Percentiles rank a stretch among this genome's conserved stretches.
Conservation (phyloP, 192 early-diverging fungal genomes). For the Entrophospora sp. region DNA sequence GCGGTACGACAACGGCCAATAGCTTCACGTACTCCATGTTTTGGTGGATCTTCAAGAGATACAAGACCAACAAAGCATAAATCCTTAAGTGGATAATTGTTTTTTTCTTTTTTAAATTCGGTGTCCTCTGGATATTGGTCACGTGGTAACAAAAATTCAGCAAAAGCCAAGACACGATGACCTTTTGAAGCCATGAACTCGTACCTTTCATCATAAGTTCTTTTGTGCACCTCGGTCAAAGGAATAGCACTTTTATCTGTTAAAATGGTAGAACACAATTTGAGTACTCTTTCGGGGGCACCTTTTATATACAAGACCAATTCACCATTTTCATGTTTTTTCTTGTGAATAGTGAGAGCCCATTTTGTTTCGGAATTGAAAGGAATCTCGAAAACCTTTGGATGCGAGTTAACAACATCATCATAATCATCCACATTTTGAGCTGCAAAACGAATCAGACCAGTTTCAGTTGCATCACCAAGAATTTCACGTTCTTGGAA, state of each 20-base stretch:
- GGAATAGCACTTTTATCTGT: constrained; percentile 43
- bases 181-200: constrained; percentile 85
- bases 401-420: constrained; percentile 51
- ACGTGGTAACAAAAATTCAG: constrained; percentile 62
- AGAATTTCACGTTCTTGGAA: constrained; percentile 71
- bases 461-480: constrained; percentile 94
- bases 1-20: constrained; percentile 87
- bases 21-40: constrained; percentile 97
- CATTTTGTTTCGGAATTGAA: constrained; percentile 96
- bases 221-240: constrained; percentile 59
- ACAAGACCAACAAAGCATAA: constrained; percentile 78
- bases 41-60: constrained; percentile 94
- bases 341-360: constrained; percentile 83
- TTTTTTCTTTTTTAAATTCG: constrained; percentile 66
- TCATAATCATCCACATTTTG: constrained; percentile 69
- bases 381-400: constrained; percentile 91
- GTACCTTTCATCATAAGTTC: constrained; percentile 67
- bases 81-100: constrained; percentile 60
- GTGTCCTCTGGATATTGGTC: constrained; percentile 61
- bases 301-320: constrained; percentile 87
- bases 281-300: constrained; percentile 88
- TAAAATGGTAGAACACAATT: constrained; percentile 71
- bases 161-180: constrained; percentile 92
- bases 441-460: constrained; percentile 76
- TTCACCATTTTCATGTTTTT: constrained; percentile 54